phyloP scores from a whole-genome alignment of 805 yeast genomes.

The Cyberlindnera bimundalis region DNA sequence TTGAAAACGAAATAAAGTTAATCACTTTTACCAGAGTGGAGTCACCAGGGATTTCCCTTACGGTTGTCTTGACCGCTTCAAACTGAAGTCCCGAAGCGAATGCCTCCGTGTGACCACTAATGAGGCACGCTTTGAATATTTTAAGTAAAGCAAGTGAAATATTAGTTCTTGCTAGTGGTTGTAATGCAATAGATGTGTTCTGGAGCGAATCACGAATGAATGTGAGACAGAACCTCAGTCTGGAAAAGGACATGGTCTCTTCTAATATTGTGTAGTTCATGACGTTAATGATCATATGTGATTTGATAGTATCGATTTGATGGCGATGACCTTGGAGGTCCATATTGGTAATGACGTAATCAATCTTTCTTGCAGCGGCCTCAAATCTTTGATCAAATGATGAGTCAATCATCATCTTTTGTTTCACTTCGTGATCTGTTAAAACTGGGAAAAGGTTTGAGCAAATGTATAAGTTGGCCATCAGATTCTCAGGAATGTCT shows the following conservation, averaged over 20 bases:
- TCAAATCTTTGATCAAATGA: slow-evolving; percentile 25
- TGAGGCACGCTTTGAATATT: slow-evolving; percentile 6
- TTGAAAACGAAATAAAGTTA: slow-evolving; percentile 9
- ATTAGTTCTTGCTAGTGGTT: slow-evolving; percentile 12
- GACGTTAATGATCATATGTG: slow-evolving; percentile 21
- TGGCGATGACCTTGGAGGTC: slow-evolving; percentile 6
- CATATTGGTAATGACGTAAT: slow-evolving; percentile 15
- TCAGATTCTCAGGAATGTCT: slow-evolving; percentile 9
- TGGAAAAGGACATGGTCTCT: slow-evolving; percentile 15
- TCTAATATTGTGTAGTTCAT: slow-evolving; percentile 18
- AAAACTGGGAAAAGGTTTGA: slow-evolving; percentile 23
- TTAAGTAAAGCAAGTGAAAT: slow-evolving; percentile 11
- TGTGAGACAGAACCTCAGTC: slow-evolving; percentile 15
- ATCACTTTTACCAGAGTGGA: slow-evolving; percentile 14
- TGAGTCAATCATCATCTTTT: slow-evolving; percentile 20
- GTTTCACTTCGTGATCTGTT: slow-evolving; percentile 22
- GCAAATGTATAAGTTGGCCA: slow-evolving; percentile 16
- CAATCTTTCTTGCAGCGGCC: slow-evolving; percentile 24
- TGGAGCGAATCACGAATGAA: slow-evolving; percentile 11
- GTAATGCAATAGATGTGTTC: slow-evolving; percentile 4
- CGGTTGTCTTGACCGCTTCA: slow-evolving; percentile 2
- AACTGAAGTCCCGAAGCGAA: slow-evolving; percentile 13
- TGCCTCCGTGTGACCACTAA: background rate
- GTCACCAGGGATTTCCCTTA: slow-evolving; percentile 2
- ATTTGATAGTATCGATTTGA: slow-evolving; percentile 19